Conservation (phyloP, 805 yeast genomes). For the Saturnispora bothae region DNA sequence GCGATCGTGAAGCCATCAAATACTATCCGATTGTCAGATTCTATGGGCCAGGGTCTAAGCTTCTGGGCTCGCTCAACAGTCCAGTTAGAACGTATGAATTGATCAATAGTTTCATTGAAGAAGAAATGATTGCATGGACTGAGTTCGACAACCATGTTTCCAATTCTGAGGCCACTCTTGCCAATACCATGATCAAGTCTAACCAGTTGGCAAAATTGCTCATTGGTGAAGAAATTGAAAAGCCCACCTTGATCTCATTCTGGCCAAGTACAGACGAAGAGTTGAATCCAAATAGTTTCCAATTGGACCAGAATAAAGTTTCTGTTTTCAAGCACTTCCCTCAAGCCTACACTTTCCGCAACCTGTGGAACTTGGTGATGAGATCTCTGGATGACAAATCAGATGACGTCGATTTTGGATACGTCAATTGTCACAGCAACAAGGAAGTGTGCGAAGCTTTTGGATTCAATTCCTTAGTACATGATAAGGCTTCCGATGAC, state of each 20-base stretch:
- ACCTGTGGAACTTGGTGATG: constrained; percentile 48
- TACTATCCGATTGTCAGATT: constrained; percentile 66
- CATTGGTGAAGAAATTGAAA: constrained; percentile 34
- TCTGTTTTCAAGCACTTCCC: constrained; percentile 34
- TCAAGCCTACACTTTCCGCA: constrained; percentile 40
- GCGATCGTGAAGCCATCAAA: constrained; percentile 51
- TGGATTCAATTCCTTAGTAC: constrained; percentile 31
- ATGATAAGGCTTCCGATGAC: constrained; percentile 4
- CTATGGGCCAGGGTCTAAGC: constrained; percentile 45
- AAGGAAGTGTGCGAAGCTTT: constrained; percentile 41
- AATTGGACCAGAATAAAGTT: constrained; percentile 26
- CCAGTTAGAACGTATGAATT: constrained; percentile 37
- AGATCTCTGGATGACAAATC: constrained; percentile 29
- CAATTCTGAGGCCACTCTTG: constrained; percentile 33
- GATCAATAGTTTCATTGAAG: constrained; percentile 42
- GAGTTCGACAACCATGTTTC: constrained; percentile 23
- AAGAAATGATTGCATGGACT: constrained; percentile 34
- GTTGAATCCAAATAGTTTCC: constrained; percentile 25
- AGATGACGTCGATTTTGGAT: constrained; percentile 30
- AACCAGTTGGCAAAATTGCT: constrained; percentile 37
- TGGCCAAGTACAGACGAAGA: constrained; percentile 49
- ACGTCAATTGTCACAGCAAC: constrained; percentile 47
- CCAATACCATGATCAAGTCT: constrained; percentile 13
- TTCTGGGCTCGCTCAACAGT: constrained; percentile 31
- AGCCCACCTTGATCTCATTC: constrained; percentile 51